Evolutionary conservation across 225 moss, liverwort and hornwort species (phyloP), one percentile per base, ranked within the genome.

Genomic region (Sphagnum contortum): DNA sequence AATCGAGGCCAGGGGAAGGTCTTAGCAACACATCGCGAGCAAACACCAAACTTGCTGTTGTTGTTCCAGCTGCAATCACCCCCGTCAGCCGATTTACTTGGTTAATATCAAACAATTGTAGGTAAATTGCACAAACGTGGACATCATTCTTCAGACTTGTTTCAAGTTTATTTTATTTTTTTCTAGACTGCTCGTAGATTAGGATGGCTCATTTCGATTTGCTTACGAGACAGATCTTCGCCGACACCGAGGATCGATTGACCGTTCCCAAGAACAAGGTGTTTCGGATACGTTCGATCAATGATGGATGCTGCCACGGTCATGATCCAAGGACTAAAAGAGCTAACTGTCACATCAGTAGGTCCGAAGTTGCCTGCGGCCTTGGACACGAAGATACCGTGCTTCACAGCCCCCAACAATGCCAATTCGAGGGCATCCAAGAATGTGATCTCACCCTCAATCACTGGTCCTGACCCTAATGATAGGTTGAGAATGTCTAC

Each of bases 311-410:
- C 86, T 8, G 83, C 86, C 8, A 82, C 77, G 8, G 86, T 75
- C 2, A 66, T 77, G 13, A 80, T 71, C 86, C 86, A 86, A 0
- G 86, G 83, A 47, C 80, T 80, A 72, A 74, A 86, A 10, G 86
- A 86, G 8, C 75, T 71, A 12, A 83, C 61, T 12, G 79, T 68
- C 48, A 76, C 73, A 12, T 49, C 6, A 1, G 47, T 69, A 3
- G 86, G 77, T 8, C 86, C 86, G 0, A 70, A 55, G 66, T 86
- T 86, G 50, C 86, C 86, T 13, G 77, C 83, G 12, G 86, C 86
- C 69, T 86, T 83, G 7, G 77, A 72, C 49, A 77, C 71, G 14
- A 72, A 64, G 47, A 86, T 71, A 9, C 80, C 80, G 4, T 1
- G 3, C 7, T 67, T 67, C 12, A 80, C 62, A 48, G 86, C 86